Evolutionary conservation across 2,329 filamentous ascomycete species (phyloP).

Genomic region (Zymoseptoria passerinii): DNA sequence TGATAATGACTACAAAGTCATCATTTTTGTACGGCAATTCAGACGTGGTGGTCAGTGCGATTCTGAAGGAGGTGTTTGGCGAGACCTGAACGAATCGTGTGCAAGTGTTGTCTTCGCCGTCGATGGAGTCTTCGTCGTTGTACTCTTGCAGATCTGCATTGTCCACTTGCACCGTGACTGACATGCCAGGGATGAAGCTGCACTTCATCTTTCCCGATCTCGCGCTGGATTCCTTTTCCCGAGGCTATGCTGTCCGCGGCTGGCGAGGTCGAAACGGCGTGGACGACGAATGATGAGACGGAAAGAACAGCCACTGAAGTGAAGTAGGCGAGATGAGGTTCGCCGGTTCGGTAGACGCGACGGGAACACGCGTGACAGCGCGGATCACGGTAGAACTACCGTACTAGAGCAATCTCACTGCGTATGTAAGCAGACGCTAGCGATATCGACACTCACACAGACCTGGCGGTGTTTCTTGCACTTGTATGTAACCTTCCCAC

Average conservation of each 20-base stretch:
- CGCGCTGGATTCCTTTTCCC: too few species aligned
- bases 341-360: not conserved
- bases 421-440: not conserved
- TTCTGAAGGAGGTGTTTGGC: slow-evolving; percentile 10
- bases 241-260: too few species aligned
- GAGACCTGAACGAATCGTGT: slow-evolving; percentile 14
- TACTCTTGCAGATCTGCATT: slow-evolving; percentile 10
- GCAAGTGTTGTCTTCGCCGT: not conserved
- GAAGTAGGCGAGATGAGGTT: not conserved
- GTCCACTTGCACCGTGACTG: slow-evolving; percentile 8
- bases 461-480: not conserved
- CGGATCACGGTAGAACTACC: not conserved
- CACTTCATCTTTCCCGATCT: slow-evolving; percentile 3
- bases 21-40: too few species aligned
- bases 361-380: not conserved
- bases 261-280: too few species aligned
- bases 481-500: too few species aligned
- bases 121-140: slow-evolving; percentile 5
- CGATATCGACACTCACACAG: not conserved
- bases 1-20: too few species aligned
- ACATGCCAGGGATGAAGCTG: slow-evolving; percentile 1
- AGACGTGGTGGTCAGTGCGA: too few species aligned
- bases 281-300: not conserved
- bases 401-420: not conserved
- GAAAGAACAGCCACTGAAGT: not conserved